phyloP scores from a whole-genome alignment of 495 filamentous ascomycete genomes.

The Penicillium goetzii region DNA sequence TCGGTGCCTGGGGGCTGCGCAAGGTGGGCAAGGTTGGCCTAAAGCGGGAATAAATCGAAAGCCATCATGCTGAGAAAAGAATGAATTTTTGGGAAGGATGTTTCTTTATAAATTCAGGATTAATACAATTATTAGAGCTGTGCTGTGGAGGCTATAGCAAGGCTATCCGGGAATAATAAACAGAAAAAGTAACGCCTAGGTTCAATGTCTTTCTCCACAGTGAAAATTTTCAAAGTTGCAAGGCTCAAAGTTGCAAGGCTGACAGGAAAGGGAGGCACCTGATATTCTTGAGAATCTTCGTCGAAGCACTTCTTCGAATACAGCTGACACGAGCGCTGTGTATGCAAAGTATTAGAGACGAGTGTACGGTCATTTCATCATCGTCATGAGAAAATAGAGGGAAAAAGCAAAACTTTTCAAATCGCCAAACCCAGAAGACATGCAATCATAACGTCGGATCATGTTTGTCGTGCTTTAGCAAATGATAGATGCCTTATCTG shows the following conservation, averaged over 20 bases:
- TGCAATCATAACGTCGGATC: neutral
- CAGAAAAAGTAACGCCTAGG: neutral
- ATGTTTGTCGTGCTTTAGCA: constrained; percentile 11
- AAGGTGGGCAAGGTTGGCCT: constrained; percentile 58
- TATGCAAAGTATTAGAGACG: constrained; percentile 17
- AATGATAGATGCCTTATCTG: constrained; percentile 33
- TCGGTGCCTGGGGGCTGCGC: constrained; percentile 53
- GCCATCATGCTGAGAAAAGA: neutral
- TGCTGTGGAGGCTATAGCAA: neutral
- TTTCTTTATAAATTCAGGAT: neutral
- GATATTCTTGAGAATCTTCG: too few relatives aligned
- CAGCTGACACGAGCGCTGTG: neutral
- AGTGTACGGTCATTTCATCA: constrained; percentile 5
- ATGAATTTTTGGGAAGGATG: neutral
- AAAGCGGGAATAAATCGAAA: constrained; percentile 47
- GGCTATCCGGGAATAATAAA: neutral
- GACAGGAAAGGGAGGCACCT: neutral
- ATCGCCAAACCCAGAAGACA: constrained; percentile 8
- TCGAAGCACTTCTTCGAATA: neutral
- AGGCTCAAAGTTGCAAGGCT: neutral
- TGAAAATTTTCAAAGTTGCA: neutral
- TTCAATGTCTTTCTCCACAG: neutral
- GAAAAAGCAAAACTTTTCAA: constrained; percentile 17
- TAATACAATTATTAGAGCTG: neutral
- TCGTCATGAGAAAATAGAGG: constrained; percentile 6